These are phyloP conservation scores for Plasmodium coatneyi DNA, from an alignment of 169 alveolate genomes.

Conservation along the genomic window DNA sequence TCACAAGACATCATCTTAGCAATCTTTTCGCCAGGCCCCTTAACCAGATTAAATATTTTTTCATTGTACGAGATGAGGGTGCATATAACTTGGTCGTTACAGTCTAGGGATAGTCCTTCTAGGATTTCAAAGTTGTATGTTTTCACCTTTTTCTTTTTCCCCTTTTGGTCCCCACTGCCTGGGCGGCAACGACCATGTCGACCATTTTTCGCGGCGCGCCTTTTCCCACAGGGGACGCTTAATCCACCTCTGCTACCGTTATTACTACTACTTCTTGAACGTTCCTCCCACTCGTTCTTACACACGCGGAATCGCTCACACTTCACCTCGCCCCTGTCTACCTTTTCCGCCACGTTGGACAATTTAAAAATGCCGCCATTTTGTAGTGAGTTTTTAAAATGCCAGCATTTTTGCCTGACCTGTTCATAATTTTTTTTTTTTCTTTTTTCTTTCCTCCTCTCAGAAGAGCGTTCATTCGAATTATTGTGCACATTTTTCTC, in stretches of 20 bases:
- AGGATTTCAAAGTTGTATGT: constrained; percentile 4
- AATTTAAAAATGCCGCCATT: not conserved
- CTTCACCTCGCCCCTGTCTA: not conserved
- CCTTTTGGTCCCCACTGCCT: not conserved
- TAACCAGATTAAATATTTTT: constrained; percentile 6
- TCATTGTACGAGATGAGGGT: constrained; percentile 8
- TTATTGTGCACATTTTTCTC: not conserved
- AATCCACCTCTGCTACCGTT: not conserved
- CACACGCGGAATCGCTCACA: not conserved
- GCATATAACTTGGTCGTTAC: not conserved
- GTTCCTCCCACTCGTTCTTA: not conserved
- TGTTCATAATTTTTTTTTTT: not conserved
- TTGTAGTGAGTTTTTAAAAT: constrained; percentile 23
- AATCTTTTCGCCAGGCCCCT: constrained; percentile 11
- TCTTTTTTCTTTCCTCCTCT: not conserved
- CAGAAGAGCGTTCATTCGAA: not conserved
- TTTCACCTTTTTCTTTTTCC: not conserved
- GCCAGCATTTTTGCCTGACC: not conserved
- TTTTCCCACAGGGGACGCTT: not conserved
- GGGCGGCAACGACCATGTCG: not conserved
- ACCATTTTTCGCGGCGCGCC: not conserved
- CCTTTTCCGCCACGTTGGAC: constrained; percentile 7
- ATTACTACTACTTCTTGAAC: not conserved
- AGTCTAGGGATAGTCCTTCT: not conserved
- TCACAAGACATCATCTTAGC: not conserved